phyloP scores from a whole-genome alignment of 1,284 basidiomycete species.

The Neotropicomus parvogracilis region DNA sequence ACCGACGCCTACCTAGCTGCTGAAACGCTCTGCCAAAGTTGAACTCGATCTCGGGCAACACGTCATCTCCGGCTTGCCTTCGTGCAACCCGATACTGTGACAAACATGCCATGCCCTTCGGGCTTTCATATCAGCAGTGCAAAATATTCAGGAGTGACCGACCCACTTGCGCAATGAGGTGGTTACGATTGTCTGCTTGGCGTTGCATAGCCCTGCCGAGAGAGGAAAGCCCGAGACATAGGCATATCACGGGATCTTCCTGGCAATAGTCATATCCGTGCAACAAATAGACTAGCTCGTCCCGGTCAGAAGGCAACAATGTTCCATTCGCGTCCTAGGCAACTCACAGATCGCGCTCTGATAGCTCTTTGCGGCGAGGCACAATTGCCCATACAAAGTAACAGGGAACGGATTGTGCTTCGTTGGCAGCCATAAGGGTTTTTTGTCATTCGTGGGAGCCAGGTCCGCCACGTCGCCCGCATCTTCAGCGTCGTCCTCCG shows the following conservation, averaged over 20 bases:
- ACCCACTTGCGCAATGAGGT: conserved; percentile 70
- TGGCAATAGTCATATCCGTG: conserved; percentile 10
- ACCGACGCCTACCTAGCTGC: not conserved
- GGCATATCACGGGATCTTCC: conserved; percentile 8
- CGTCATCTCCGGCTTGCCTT: conserved; percentile 5
- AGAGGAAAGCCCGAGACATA: conserved; percentile 38
- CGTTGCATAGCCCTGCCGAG: conserved; percentile 88
- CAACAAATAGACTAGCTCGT: conserved; percentile 57
- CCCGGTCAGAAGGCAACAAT: not conserved
- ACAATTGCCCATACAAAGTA: conserved; percentile 8
- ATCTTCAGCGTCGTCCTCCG: conserved; percentile 8
- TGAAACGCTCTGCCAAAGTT: conserved; percentile 12
- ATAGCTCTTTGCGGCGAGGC: conserved; percentile 10
- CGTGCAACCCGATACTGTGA: conserved; percentile 7
- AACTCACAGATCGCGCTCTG: conserved; percentile 11
- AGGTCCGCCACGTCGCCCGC: not conserved
- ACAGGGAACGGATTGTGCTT: conserved; percentile 9
- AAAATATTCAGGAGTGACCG: no score
- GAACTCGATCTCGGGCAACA: conserved; percentile 5
- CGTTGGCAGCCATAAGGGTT: conserved; percentile 5
- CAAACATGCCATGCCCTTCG: conserved; percentile 9
- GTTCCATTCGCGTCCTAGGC: not conserved
- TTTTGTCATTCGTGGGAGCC: not conserved
- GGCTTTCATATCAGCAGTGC: not conserved
- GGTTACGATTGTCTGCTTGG: conserved; percentile 92